These are phyloP conservation scores for Erodium moschatum DNA, from an alignment of 441 rosid species.

Conservation along the genomic window DNA sequence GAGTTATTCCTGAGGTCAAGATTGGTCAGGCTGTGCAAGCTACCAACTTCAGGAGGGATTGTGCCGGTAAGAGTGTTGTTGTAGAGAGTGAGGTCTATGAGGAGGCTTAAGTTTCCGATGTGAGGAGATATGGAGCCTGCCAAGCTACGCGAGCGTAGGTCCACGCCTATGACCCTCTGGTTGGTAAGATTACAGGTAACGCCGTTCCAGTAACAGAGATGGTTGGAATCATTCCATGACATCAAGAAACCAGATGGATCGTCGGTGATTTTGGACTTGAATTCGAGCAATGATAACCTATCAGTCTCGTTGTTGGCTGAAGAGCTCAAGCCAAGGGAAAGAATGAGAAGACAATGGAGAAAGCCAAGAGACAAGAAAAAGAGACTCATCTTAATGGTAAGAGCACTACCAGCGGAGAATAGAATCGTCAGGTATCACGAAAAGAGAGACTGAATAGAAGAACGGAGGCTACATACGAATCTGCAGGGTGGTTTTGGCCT, in stretches of 20 bases:
- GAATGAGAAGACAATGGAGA: no score
- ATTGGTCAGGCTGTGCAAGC: background rate
- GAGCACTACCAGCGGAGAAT: no score
- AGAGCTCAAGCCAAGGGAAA: no score
- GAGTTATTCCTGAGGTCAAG: background rate
- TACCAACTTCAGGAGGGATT: constrained; percentile 16
- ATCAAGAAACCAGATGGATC: constrained; percentile 10
- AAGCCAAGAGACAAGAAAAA: no score
- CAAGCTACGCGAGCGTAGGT: constrained; percentile 5
- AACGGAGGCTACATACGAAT: no score
- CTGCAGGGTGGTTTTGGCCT: no score
- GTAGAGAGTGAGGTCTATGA: background rate
- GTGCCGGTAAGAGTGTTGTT: constrained; percentile 9
- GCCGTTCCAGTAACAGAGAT: constrained; percentile 19
- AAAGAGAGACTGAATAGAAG: no score
- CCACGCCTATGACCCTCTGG: constrained; percentile 12
- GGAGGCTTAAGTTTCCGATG: constrained; percentile 22
- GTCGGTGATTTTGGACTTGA: background rate
- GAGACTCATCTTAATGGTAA: no score
- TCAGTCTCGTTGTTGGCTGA: constrained; percentile 11
- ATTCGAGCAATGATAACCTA: background rate
- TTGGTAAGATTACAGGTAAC: constrained; percentile 5
- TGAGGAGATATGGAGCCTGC: constrained; percentile 16
- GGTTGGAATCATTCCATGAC: constrained; percentile 17
- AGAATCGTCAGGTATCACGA: no score